phyloP scores from a whole-genome alignment of 495 filamentous ascomycete genomes.

The Aspergillus conjunctus region DNA sequence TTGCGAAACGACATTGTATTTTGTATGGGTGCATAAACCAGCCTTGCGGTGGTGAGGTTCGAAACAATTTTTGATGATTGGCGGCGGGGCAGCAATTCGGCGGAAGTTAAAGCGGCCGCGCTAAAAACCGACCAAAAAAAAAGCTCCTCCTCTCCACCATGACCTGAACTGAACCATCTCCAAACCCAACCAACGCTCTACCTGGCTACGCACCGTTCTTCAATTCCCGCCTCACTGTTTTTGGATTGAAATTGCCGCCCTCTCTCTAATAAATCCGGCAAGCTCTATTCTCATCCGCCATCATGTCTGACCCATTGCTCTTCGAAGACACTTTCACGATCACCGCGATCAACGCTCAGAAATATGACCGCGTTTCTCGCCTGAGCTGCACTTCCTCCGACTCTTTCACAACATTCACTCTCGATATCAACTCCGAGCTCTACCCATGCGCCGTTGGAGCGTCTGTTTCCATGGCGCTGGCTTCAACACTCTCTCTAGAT shows the following conservation, averaged over 20 bases:
- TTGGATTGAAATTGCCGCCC: not conserved
- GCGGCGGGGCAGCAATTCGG: constrained; percentile 30
- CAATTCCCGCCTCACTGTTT: not conserved
- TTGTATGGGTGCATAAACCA: not conserved
- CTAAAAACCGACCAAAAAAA: constrained; percentile 52
- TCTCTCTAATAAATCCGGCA: not conserved
- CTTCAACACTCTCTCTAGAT: constrained; percentile 82
- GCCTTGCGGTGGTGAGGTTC: constrained; percentile 1
- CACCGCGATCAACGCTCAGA: constrained; percentile 70
- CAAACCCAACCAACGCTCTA: not conserved
- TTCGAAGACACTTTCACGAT: constrained; percentile 92
- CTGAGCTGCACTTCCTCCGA: constrained; percentile 71
- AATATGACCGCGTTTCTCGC: constrained; percentile 94
- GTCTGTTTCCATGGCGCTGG: constrained; percentile 74
- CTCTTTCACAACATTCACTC: constrained; percentile 69
- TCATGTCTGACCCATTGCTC: constrained; percentile 77
- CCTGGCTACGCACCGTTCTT: not conserved
- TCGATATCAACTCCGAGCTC: constrained; percentile 94
- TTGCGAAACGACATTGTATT: constrained; percentile 83
- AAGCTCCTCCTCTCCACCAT: constrained; percentile 29
- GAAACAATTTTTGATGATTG: constrained; percentile 21
- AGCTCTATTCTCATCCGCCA: constrained; percentile 27
- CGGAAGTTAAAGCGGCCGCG: constrained; percentile 32
- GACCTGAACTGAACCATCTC: constrained; percentile 1
- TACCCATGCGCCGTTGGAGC: constrained; percentile 76